phyloP scores from a whole-genome alignment of 768 basidiomycete genomes.

The Chalciporus pseudorubinellus region DNA sequence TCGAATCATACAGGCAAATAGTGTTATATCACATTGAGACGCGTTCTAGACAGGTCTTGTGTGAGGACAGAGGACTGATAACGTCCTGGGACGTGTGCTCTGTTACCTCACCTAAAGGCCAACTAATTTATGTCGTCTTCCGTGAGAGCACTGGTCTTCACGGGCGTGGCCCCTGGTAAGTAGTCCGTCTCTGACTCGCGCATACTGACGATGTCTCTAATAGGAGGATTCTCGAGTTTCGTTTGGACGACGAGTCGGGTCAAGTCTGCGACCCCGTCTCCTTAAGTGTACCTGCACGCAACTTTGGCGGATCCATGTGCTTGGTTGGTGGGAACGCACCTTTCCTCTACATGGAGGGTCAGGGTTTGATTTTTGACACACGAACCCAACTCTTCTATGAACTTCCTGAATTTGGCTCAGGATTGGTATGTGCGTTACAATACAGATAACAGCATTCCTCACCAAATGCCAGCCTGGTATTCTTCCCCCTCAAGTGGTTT shows the following conservation, averaged over 20 bases:
- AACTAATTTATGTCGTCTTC: background rate
- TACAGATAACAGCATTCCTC: no score
- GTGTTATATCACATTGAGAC: constrained; percentile 1
- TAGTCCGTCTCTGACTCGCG: background rate
- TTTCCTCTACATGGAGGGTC: background rate
- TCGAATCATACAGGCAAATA: background rate
- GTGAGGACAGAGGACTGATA: background rate
- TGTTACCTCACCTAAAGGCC: background rate
- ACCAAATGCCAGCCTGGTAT: background rate
- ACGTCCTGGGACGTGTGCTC: constrained; percentile 1
- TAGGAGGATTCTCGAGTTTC: constrained; percentile 4
- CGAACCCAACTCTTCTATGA: background rate
- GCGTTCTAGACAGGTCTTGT: background rate
- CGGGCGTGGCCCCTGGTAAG: background rate
- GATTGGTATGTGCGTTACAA: constrained; percentile 7
- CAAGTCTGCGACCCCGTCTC: background rate
- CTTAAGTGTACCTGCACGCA: background rate
- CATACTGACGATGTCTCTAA: no score
- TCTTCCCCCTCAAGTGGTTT: background rate
- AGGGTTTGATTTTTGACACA: background rate
- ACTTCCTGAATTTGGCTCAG: background rate
- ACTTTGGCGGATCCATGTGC: background rate
- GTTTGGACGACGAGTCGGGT: background rate
- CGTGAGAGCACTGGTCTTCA: background rate
- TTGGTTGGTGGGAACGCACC: background rate